Conservation (phyloP, 2,329 filamentous ascomycete species). For the Fusarium mangiferae region DNA sequence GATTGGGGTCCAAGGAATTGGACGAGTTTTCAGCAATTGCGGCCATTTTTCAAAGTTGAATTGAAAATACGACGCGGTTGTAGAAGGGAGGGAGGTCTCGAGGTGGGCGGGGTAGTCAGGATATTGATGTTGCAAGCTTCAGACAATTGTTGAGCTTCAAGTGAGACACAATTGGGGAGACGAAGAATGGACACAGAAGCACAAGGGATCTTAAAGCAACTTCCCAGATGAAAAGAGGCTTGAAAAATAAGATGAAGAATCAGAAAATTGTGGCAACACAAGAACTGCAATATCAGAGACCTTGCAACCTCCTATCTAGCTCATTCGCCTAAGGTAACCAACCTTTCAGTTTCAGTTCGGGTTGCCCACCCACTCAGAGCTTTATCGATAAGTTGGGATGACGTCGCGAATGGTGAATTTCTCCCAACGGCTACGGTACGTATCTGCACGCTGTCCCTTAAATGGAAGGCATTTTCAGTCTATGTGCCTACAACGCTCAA, state of each 20-base stretch:
- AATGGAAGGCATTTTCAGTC: conserved; percentile 18
- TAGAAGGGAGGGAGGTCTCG: conserved; percentile 22
- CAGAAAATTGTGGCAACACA: conserved; percentile 29
- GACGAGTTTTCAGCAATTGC: conserved; percentile 52
- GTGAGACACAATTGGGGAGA: conserved; percentile 37
- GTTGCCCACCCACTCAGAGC: conserved; percentile 30
- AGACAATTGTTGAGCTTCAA: conserved; percentile 35
- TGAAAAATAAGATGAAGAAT: conserved; percentile 25
- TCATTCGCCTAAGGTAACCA: conserved; percentile 22
- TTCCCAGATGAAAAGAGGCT: conserved; percentile 25
- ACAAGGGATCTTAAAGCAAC: conserved; percentile 4
- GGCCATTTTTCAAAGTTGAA: conserved; percentile 48
- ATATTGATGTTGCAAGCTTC: conserved; percentile 37
- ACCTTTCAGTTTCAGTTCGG: conserved; percentile 15
- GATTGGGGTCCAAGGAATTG: conserved; percentile 55
- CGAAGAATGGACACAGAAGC: conserved; percentile 17
- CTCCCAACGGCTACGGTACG: conserved; percentile 41
- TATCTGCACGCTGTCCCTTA: conserved; percentile 27
- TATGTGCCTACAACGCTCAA: conserved; percentile 6
- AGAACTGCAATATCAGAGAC: conserved; percentile 39
- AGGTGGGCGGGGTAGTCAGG: conserved; percentile 38
- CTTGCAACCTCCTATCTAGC: conserved; percentile 38
- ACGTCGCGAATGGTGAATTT: conserved; percentile 39
- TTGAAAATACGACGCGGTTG: conserved; percentile 22
- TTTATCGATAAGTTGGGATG: conserved; percentile 47